Conservation (phyloP, 164 flowering plant genomes). For the Saururus chinensis region DNA sequence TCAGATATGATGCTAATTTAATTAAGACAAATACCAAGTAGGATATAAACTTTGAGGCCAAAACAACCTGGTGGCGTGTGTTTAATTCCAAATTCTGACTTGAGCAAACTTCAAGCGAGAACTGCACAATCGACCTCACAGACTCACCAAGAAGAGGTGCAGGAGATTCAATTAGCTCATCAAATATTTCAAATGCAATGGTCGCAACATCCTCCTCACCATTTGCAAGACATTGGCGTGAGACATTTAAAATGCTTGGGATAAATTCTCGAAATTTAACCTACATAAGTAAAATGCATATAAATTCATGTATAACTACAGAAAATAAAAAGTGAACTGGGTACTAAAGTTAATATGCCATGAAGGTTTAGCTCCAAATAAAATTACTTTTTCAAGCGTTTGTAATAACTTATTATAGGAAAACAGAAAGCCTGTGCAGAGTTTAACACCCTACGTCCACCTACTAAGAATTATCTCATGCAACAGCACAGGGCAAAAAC, state of each 20-base stretch:
- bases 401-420: background rate
- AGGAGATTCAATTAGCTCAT: conserved; percentile 95
- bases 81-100: conserved; percentile 66
- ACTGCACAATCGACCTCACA: conserved; percentile 82
- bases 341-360: background rate
- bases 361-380: too few relatives aligned
- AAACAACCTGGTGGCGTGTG: conserved; percentile 85
- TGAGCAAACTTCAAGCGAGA: conserved; percentile 96
- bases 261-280: conserved; percentile 84
- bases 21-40: background rate
- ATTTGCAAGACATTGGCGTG: conserved; percentile 77
- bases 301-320: too few relatives aligned
- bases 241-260: conserved; percentile 83
- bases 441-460: background rate
- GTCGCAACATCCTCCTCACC: conserved; percentile 93
- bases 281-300: conserved; percentile 20
- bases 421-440: background rate
- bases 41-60: background rate
- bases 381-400: too few relatives aligned
- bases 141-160: conserved; percentile 96
- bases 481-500: background rate
- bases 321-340: background rate
- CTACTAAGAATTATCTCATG: background rate
- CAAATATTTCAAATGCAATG: conserved; percentile 95
- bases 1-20: background rate